Conservation (phyloP, 768 basidiomycete species). For the Kondoa subrosea region DNA sequence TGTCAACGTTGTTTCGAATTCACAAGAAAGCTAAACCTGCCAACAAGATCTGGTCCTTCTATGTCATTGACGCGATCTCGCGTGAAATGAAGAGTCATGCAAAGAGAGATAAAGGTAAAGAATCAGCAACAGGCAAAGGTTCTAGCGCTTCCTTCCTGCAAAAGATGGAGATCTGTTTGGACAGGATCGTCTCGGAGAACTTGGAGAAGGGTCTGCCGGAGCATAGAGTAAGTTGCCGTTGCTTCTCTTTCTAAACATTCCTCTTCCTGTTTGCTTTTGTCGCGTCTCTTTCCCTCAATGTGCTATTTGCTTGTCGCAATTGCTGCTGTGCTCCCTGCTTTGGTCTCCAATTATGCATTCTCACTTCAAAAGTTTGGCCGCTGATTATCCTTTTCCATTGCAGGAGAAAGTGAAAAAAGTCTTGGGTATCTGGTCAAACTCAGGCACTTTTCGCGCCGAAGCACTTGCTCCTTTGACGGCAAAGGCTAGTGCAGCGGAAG, state of each 20-base stretch:
- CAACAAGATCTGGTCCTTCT: constrained; percentile 70
- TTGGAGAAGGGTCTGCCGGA: constrained; percentile 47
- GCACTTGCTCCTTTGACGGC: background rate
- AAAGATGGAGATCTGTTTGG: constrained; percentile 78
- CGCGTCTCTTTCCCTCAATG: constrained; percentile 3
- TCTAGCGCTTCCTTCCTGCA: constrained; percentile 58
- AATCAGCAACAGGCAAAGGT: constrained; percentile 20
- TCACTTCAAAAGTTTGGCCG: too few relatives aligned
- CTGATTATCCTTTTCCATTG: constrained; percentile 5
- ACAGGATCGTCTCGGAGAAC: constrained; percentile 78
- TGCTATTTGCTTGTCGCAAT: constrained; percentile 17
- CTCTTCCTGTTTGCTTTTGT: background rate
- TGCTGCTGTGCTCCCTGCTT: too few relatives aligned
- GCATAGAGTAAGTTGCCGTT: constrained; percentile 57
- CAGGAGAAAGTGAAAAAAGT: constrained; percentile 97
- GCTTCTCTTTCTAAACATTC: background rate
- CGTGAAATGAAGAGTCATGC: constrained; percentile 58
- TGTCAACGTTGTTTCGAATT: constrained; percentile 71
- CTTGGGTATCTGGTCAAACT: constrained; percentile 91
- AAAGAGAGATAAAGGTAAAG: constrained; percentile 43
- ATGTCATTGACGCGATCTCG: constrained; percentile 81
- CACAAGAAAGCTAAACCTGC: constrained; percentile 57
- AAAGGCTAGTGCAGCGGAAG: background rate
- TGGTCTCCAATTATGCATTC: too few relatives aligned
- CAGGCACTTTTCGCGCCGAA: constrained; percentile 64